Evolutionary conservation across 345 rosid genomes (phyloP).

Genomic region (Microthlaspi erraticum): DNA sequence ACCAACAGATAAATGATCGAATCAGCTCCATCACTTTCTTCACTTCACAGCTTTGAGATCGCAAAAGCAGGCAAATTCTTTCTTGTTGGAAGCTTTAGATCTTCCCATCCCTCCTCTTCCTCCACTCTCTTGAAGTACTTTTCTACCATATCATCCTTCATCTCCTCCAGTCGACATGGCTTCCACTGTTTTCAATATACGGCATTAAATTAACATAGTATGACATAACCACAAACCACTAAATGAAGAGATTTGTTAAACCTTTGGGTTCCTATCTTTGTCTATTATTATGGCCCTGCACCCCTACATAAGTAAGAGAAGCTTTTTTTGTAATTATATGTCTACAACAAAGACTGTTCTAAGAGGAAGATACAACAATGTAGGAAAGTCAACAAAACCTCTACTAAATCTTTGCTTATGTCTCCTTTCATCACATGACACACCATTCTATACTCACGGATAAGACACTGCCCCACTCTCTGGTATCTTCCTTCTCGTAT

Average conservation of each 20-base stretch:
- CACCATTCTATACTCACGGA: slow-evolving; percentile 77
- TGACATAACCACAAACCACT: no score
- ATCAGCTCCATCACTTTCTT: neutral
- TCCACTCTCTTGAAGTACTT: slow-evolving; percentile 56
- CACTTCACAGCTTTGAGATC: slow-evolving; percentile 57
- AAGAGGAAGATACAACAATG: neutral
- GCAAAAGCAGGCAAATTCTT: slow-evolving; percentile 52
- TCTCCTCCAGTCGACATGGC: slow-evolving; percentile 61
- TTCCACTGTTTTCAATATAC: slow-evolving; percentile 55
- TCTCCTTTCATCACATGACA: slow-evolving; percentile 74
- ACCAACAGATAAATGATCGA: no score
- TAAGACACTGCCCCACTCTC: slow-evolving; percentile 76
- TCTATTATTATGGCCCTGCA: slow-evolving; percentile 81
- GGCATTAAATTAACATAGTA: neutral
- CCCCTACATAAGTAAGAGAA: slow-evolving; percentile 55
- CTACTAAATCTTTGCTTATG: slow-evolving; percentile 74
- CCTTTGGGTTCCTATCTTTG: slow-evolving; percentile 85
- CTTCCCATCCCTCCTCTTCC: slow-evolving; percentile 50
- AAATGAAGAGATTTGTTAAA: slow-evolving; percentile 14
- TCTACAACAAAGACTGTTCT: neutral
- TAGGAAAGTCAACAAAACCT: slow-evolving; percentile 60
- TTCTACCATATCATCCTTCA: slow-evolving; percentile 59
- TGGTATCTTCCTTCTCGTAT: slow-evolving; percentile 82
- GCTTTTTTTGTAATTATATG: neutral
- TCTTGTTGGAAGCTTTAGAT: slow-evolving; percentile 60